Evolutionary conservation across 108 stramenopile genomes (phyloP).

Genomic region (Cyclotella choctawhatcheeana): DNA sequence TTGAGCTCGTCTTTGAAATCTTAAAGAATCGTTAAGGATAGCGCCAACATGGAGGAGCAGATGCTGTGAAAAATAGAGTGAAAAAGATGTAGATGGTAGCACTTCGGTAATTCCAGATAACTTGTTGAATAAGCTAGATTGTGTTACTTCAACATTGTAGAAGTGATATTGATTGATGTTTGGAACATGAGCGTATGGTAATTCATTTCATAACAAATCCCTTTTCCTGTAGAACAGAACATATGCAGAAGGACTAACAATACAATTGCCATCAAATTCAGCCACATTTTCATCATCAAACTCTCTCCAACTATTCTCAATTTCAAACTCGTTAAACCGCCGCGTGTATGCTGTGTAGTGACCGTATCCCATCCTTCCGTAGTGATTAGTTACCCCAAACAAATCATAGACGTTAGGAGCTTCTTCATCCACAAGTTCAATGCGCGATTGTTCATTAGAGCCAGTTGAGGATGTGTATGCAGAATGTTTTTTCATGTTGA

Average conservation of each 20-base stretch:
- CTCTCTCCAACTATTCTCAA: conserved; percentile 58
- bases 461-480: conserved; percentile 3
- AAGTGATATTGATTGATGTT: too few species aligned
- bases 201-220: conserved; percentile 37
- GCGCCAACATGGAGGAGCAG: neutral
- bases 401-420: conserved; percentile 90
- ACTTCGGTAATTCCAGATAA: too few species aligned
- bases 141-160: neutral
- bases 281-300: conserved; percentile 81
- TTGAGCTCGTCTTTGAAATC: conserved; percentile 97
- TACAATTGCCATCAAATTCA: conserved; percentile 14
- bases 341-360: conserved; percentile 95
- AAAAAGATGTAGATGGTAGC: too few species aligned
- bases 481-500: conserved; percentile 72
- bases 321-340: conserved; percentile 64
- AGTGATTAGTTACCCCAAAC: conserved; percentile 93
- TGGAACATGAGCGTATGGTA: too few species aligned
- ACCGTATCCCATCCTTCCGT: conserved; percentile 95
- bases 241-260: conserved; percentile 71
- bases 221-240: conserved; percentile 81
- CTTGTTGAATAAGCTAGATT: too few species aligned
- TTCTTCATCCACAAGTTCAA: conserved; percentile 55
- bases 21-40: conserved; percentile 72
- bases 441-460: neutral
- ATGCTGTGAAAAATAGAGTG: too few species aligned